Percentiles rank a stretch among this genome's conserved stretches.
phyloP scores from a whole-genome alignment of 441 rosid species.

The Populus hybrid region DNA sequence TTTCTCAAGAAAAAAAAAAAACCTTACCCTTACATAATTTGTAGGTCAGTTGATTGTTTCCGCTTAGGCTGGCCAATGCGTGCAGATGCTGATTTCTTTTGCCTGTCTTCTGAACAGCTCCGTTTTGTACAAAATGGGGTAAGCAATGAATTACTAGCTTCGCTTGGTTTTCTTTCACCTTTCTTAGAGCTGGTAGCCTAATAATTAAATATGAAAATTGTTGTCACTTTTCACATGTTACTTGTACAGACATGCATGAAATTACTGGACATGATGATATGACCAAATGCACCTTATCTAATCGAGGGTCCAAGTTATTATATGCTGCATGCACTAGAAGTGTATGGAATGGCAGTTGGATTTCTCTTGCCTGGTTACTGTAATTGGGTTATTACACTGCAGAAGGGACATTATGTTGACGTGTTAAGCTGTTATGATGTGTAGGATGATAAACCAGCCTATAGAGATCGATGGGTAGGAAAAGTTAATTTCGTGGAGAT shows the following conservation, averaged over 20 bases:
- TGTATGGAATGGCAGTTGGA: neutral
- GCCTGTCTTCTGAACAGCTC: conserved; percentile 28
- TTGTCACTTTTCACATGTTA: neutral
- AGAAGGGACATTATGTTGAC: neutral
- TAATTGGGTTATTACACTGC: neutral
- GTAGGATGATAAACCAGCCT: conserved; percentile 72
- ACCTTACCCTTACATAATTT: too few relatives aligned
- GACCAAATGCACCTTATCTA: neutral
- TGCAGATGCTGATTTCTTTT: conserved; percentile 72
- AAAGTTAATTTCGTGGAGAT: conserved; percentile 98
- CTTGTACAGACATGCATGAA: neutral
- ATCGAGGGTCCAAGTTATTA: neutral
- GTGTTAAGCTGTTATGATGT: conserved; percentile 3
- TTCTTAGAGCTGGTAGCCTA: too few relatives aligned
- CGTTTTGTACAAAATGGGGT: conserved; percentile 60
- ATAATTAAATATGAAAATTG: neutral
- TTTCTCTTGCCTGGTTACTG: neutral
- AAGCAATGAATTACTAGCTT: conserved; percentile 7
- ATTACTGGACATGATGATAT: neutral
- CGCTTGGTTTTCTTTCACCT: neutral
- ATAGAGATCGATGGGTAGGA: conserved; percentile 78
- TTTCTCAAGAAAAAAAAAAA: neutral
- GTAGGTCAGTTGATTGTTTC: too few relatives aligned
- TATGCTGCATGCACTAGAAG: neutral
- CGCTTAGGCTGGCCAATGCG: too few relatives aligned